phyloP scores from a whole-genome alignment of 129 eudicot species.

The Logfia minima region DNA sequence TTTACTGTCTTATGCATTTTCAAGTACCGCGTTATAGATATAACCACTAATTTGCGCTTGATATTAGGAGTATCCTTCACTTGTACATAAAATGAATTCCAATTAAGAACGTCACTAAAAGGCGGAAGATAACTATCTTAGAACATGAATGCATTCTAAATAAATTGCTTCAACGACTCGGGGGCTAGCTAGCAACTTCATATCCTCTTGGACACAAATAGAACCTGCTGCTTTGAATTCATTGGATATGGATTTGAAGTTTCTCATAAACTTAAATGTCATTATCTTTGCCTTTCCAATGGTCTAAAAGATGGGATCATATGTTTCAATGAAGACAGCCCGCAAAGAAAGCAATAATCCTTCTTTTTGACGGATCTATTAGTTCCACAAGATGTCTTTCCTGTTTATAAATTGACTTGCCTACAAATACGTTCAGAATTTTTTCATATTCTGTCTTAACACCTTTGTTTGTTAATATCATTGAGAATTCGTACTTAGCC shows the following conservation, averaged over 20 bases:
- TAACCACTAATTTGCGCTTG: background rate
- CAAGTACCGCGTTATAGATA: background rate
- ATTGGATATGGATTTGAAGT: too few species aligned
- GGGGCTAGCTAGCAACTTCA: background rate
- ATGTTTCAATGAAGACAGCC: too few species aligned
- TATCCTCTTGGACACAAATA: too few species aligned
- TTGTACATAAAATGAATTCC: background rate
- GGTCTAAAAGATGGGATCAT: too few species aligned
- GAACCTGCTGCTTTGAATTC: too few species aligned
- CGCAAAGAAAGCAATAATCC: too few species aligned
- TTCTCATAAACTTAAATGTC: too few species aligned
- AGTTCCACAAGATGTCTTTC: too few species aligned
- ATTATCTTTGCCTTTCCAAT: too few species aligned
- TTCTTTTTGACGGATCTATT: too few species aligned
- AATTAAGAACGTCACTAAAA: background rate
- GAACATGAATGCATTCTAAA: background rate
- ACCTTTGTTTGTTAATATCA: constrained; percentile 29
- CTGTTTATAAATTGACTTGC: constrained; percentile 21
- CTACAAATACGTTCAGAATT: background rate
- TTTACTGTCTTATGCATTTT: background rate
- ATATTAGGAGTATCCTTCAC: background rate
- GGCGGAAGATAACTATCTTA: background rate
- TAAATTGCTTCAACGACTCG: background rate
- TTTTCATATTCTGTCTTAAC: background rate
- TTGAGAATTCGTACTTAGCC: background rate